Percentiles rank a stretch among this genome's conserved stretches.
Evolutionary conservation across 306 rosid genomes (phyloP).

Genomic region (Quercus mongolica): DNA sequence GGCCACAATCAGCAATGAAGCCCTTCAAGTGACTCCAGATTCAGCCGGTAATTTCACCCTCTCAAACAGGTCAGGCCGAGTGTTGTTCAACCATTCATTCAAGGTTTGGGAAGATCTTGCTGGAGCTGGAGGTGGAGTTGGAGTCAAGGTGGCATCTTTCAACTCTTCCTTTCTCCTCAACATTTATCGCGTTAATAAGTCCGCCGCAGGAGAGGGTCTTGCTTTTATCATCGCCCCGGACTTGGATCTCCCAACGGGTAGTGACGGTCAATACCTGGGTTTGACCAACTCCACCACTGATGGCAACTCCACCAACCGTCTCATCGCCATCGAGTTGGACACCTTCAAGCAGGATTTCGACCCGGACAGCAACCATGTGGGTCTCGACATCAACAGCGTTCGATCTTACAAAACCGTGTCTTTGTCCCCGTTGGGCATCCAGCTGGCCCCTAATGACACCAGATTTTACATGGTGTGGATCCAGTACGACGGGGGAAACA

Average conservation of each 20-base stretch:
- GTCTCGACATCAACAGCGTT: slow-evolving; percentile 57
- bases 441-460: slow-evolving; percentile 43
- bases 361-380: slow-evolving; percentile 58
- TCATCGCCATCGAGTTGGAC: slow-evolving; percentile 69
- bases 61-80: slow-evolving; percentile 39
- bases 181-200: slow-evolving; percentile 24
- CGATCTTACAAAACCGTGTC: slow-evolving; percentile 32
- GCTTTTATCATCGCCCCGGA: slow-evolving; percentile 55
- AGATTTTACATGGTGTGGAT: slow-evolving; percentile 46
- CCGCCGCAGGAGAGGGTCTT: slow-evolving; percentile 56
- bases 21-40: slow-evolving; percentile 72
- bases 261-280: slow-evolving; percentile 57
- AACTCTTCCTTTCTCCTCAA: slow-evolving; percentile 61
- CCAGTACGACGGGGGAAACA: slow-evolving; percentile 45
- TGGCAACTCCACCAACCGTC: slow-evolving; percentile 39
- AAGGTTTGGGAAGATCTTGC: slow-evolving; percentile 38
- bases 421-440: slow-evolving; percentile 20
- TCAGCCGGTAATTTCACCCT: slow-evolving; percentile 32
- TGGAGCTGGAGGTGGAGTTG: too few species aligned
- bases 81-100: slow-evolving; percentile 36
- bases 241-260: slow-evolving; percentile 23
- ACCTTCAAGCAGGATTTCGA: slow-evolving; percentile 59
- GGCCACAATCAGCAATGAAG: slow-evolving; percentile 41
- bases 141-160: slow-evolving; percentile 40
- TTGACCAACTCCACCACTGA: slow-evolving; percentile 66